Base-by-base conservation (phyloP, 2,329 filamentous ascomycete species). In the Zymoseptoria tritici region DNA sequence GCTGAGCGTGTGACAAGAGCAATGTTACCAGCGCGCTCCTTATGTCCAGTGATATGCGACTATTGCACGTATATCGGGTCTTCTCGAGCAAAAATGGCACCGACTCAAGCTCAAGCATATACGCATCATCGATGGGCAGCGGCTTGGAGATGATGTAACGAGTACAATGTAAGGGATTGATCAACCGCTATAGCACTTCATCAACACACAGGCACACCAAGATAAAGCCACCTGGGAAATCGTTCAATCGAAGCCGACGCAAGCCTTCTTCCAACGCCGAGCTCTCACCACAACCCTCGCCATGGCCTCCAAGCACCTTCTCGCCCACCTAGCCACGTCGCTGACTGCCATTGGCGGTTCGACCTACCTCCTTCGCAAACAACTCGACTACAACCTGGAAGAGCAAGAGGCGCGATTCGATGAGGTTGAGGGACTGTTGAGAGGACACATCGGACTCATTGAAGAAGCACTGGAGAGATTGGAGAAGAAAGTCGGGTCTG, bases 371-470 rank as follows among this genome's bases (percentile, higher is more conserved):
- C 59, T 66, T 16, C 60, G 62, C 36, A 58, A 54, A 22, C 61
- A 66, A 21, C 56, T 66, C 11, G 68, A 74, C 26, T 75, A 76
- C 68, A 78, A 77, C 58, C 71, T 78, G 4, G 74, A 79, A 68
- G 77, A 80, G 61, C 74, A 78, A 64, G 78, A 80, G 69, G 77
- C 78, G 2, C 74, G 77, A 9, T 72, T 79, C 64, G 77, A 80
- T 56, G 77, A 79, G 58, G 71, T 80, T 2, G 78, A 80, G 64
- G 77, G 78, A 6, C 80, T 77, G 13, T 60, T 80, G 42, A 64
- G 77, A 59, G 77, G 77, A 2, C 78, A 80, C 59, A 79, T 79
- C 60, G 77, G 77, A 1, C 55, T 79, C 19, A 80, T 80, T 50
- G 77, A 80, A 62, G 78, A 79, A 42, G 70, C 74, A 5, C 62